phyloP scores from a whole-genome alignment of 108 stramenopile genomes.

The Nitzschia sp. region DNA sequence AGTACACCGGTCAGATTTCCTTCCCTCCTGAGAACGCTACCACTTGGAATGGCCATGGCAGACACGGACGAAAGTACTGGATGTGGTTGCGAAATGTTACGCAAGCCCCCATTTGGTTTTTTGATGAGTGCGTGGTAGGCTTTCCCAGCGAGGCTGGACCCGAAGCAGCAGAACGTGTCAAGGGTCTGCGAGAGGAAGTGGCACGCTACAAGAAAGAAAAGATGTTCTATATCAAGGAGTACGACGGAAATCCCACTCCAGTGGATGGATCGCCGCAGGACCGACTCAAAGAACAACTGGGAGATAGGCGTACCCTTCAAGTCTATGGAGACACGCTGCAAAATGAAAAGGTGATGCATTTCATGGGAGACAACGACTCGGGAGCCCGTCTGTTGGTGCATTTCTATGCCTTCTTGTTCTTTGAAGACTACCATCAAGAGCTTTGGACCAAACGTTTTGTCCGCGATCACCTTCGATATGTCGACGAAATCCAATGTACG shows the following conservation, averaged over 20 bases:
- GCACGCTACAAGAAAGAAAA: constrained; percentile 32
- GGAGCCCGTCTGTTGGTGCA: constrained; percentile 77
- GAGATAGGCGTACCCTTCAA: constrained; percentile 49
- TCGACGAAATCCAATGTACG: constrained; percentile 89
- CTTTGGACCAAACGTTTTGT: constrained; percentile 82
- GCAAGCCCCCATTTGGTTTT: constrained; percentile 52
- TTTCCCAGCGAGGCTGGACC: constrained; percentile 49
- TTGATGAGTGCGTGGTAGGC: constrained; percentile 56
- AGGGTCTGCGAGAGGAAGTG: constrained; percentile 40
- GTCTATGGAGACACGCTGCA: constrained; percentile 74
- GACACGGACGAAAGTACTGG: constrained; percentile 23
- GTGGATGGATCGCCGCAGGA: constrained; percentile 61
- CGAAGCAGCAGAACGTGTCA: constrained; percentile 45
- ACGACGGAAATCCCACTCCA: constrained; percentile 60
- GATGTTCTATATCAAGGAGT: constrained; percentile 49
- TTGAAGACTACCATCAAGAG: constrained; percentile 84
- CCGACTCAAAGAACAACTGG: constrained; percentile 65
- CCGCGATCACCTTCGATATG: constrained; percentile 85
- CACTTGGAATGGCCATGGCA: constrained; percentile 48
- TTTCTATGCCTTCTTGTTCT: constrained; percentile 88
- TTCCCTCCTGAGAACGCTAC: constrained; percentile 58
- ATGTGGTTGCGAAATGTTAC: constrained; percentile 25
- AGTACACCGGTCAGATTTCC: constrained; percentile 40
- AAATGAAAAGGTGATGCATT: constrained; percentile 72
- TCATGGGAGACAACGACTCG: constrained; percentile 44